A percentile compares a stretch with the other conserved stretches of the same genome.
Evolutionary conservation across 2,329 filamentous ascomycete genomes (phyloP).

Genomic region (Fusarium proliferatum): DNA sequence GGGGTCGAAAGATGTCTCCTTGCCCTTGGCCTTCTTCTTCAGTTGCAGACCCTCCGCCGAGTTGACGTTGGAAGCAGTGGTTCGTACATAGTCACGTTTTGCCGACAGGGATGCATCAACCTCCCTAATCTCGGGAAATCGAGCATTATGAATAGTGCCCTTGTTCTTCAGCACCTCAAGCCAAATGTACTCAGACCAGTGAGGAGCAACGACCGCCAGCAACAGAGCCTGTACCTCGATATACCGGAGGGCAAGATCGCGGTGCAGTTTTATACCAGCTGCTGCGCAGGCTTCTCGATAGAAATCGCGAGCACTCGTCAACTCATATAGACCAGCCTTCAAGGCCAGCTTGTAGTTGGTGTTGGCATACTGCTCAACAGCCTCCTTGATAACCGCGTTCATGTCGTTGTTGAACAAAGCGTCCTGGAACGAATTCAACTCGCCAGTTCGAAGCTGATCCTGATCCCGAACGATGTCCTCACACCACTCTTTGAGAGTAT

Average conservation of each 20-base stretch:
- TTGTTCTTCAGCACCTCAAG: constrained; percentile 85
- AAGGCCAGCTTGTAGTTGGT: constrained; percentile 85
- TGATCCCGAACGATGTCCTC: constrained; percentile 83
- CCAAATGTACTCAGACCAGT: constrained; percentile 97
- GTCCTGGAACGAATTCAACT: constrained; percentile 83
- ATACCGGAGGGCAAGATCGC: constrained; percentile 80
- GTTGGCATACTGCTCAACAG: constrained; percentile 79
- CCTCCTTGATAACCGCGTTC: constrained; percentile 82
- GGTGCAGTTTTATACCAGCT: constrained; percentile 87
- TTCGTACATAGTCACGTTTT: constrained; percentile 83
- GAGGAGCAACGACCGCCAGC: constrained; percentile 85
- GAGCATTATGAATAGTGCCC: constrained; percentile 80
- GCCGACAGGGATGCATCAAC: constrained; percentile 77
- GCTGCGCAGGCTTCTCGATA: constrained; percentile 86
- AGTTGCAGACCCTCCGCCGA: constrained; percentile 84
- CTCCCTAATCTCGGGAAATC: constrained; percentile 66
- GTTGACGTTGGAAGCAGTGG: constrained; percentile 78
- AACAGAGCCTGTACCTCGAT: constrained; percentile 88
- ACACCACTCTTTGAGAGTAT: constrained; percentile 87
- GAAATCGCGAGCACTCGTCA: constrained; percentile 87
- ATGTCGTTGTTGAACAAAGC: constrained; percentile 93
- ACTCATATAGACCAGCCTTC: constrained; percentile 88
- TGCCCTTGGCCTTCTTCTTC: constrained; percentile 95
- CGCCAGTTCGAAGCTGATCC: constrained; percentile 75
- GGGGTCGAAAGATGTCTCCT: constrained; percentile 85